A percentile compares a stretch with the other conserved stretches of the same genome.
Evolutionary conservation across 164 flowering plant species (phyloP).

Genomic region (Annona squamosa): DNA sequence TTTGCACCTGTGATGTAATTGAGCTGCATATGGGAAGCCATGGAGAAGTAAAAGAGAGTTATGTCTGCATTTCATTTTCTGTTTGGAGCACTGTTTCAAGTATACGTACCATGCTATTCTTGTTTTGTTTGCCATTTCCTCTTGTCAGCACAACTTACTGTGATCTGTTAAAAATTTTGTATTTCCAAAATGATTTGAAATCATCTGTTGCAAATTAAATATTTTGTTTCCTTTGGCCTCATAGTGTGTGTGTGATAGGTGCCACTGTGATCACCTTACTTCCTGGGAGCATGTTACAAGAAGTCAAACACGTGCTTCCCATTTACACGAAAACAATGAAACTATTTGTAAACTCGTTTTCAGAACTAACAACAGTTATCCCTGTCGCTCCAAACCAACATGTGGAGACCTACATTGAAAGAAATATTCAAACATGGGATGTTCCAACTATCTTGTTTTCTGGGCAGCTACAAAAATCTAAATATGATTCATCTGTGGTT

Average conservation of each 20-base stretch:
- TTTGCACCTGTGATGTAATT: too few species aligned
- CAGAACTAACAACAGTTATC: constrained; percentile 50
- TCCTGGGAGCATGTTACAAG: constrained; percentile 95
- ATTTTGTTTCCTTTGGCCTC: not conserved
- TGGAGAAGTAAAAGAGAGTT: too few species aligned
- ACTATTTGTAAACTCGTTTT: constrained; percentile 33
- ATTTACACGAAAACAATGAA: constrained; percentile 49
- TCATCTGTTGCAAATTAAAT: too few species aligned
- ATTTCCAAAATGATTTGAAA: too few species aligned
- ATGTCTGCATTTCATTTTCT: too few species aligned
- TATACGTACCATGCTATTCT: too few species aligned
- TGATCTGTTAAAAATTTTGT: too few species aligned
- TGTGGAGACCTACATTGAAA: constrained; percentile 47
- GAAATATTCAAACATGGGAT: constrained; percentile 41
- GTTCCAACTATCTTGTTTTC: constrained; percentile 48
- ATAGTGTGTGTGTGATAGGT: constrained; percentile 33
- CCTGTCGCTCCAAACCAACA: constrained; percentile 74
- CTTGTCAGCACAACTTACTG: too few species aligned
- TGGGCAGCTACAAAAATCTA: constrained; percentile 42
- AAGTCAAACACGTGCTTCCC: constrained; percentile 76
- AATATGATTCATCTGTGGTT: constrained; percentile 75
- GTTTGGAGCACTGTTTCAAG: too few species aligned
- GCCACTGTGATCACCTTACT: constrained; percentile 62
- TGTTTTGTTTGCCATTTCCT: too few species aligned
- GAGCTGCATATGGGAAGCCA: too few species aligned